Evolutionary conservation across 345 rosid species (phyloP), one percentile per base, ranked within the genome.

Genomic region (Kernera saxatilis): DNA sequence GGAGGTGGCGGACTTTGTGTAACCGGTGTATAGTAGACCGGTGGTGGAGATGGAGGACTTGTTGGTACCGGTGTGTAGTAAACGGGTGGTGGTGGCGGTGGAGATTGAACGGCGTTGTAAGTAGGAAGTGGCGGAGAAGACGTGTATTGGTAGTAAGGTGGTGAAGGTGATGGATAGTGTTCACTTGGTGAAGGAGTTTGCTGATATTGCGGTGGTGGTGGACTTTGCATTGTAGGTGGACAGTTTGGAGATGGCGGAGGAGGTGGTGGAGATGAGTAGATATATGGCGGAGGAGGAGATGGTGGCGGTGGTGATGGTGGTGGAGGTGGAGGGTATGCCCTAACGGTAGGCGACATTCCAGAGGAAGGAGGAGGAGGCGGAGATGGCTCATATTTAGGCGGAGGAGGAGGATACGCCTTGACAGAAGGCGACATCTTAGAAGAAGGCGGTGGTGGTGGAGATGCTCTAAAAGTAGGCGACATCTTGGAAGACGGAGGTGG

Each of bases 61-160:
- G 46, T 15, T 33, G 78, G 52, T 37, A 27, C 51, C 4, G 72
- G 58, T 12, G 78, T 67, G 17, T 26, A 57, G 45, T 50, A 14
- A 15, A 26, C 11, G 6, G 75, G 63, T 25, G 79, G 68, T 13
- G 85, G 77, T 2, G 76, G 76, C 8, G 67, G 78, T 49, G 78
- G 78, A 65, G 71, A 64, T 52, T 17, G 66, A 46, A 27, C 33
- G 8, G 41, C 15, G 14, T 71, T 62, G 44, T 30, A 62, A 15
- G 63, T 71, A 71, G 72, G 60, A 4, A 72, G 77, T 37, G 76
- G 76, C 11, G 76, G 70, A 52, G 77, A 33, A 71, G 76, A 62
- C 6, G 30, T 64, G 57, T 64, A 48, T 64, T 64, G 66, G 57
- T 72, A 41, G 63, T 51, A 62, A 52, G 77, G 70, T 12, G 75